A percentile compares a stretch with the other conserved stretches of the same genome.
phyloP scores from a whole-genome alignment of 345 rosid genomes.

The Gossypium sturtianum region DNA sequence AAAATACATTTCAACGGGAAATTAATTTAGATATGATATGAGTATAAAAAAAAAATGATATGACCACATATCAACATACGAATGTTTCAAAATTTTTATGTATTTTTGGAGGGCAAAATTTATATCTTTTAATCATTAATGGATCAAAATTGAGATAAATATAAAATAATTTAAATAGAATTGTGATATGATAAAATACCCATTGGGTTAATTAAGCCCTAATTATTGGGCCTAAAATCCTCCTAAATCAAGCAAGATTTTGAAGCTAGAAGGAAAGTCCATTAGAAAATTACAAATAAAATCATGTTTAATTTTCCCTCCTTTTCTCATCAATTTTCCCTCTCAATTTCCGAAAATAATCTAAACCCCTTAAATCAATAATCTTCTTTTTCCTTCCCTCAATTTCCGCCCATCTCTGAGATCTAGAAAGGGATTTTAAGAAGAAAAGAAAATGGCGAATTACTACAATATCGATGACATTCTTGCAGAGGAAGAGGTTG shows the following conservation, averaged over 20 bases:
- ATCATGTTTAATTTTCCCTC: neutral
- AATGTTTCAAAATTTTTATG: no score
- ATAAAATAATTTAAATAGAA: no score
- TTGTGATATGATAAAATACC: no score
- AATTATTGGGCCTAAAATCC: neutral
- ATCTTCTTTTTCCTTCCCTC: neutral
- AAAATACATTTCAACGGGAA: no score
- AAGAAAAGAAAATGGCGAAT: slow-evolving; percentile 31
- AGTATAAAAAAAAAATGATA: no score
- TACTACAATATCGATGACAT: slow-evolving; percentile 75
- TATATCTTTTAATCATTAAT: no score
- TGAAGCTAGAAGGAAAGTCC: neutral
- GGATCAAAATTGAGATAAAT: no score
- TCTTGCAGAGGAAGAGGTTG: slow-evolving; percentile 72
- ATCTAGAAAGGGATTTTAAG: neutral
- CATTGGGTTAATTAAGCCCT: neutral
- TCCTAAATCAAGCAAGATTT: neutral
- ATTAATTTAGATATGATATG: no score
- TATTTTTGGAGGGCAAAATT: no score
- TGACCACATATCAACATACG: no score
- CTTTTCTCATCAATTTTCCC: neutral
- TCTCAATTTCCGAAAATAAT: neutral
- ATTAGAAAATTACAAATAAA: neutral
- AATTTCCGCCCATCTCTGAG: neutral
- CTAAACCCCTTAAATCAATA: neutral